These are phyloP conservation scores for Botryosphaeria dothidea DNA, from an alignment of 2,329 filamentous ascomycete species.

Conservation along the genomic window DNA sequence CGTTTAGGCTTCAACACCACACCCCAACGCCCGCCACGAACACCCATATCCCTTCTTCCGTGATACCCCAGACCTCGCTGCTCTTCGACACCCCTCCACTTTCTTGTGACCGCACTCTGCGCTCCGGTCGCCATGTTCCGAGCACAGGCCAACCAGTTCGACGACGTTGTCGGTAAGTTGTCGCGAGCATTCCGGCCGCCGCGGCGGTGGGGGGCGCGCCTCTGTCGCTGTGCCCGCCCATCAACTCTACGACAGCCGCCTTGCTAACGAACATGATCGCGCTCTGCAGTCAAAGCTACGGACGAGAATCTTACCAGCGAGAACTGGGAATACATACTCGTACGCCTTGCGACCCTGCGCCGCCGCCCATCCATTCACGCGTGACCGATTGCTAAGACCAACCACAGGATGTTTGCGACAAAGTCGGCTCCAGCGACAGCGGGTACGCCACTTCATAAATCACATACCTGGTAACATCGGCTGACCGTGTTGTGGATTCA, in stretches of 20 bases:
- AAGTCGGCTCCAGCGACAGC: conserved; percentile 54
- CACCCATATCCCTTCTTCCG: not conserved
- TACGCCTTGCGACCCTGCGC: conserved; percentile 34
- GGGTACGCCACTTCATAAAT: conserved; percentile 31
- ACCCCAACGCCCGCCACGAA: not conserved
- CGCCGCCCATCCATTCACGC: not conserved
- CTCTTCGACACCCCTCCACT: not conserved
- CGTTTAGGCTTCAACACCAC: conserved; percentile 14
- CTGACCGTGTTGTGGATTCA: conserved; percentile 3
- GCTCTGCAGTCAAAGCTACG: conserved; percentile 71
- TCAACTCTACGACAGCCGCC: not conserved
- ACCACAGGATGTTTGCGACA: conserved; percentile 60
- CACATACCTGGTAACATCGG: not conserved
- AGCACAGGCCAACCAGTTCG: conserved; percentile 65
- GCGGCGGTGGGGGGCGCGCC: conserved; percentile 3
- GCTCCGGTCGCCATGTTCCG: conserved; percentile 44
- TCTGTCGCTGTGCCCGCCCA: not conserved
- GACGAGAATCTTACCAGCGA: conserved; percentile 94
- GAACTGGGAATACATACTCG: conserved; percentile 72
- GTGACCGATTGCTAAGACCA: conserved; percentile 11
- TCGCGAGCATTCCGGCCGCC: conserved; percentile 4
- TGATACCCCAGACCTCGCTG: conserved; percentile 9
- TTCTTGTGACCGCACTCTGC: not conserved
- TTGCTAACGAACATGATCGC: conserved; percentile 26
- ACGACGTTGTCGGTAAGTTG: conserved; percentile 66